Evolutionary conservation across 2,329 filamentous ascomycete species (phyloP).

Genomic region (Botryosphaeria dothidea): DNA sequence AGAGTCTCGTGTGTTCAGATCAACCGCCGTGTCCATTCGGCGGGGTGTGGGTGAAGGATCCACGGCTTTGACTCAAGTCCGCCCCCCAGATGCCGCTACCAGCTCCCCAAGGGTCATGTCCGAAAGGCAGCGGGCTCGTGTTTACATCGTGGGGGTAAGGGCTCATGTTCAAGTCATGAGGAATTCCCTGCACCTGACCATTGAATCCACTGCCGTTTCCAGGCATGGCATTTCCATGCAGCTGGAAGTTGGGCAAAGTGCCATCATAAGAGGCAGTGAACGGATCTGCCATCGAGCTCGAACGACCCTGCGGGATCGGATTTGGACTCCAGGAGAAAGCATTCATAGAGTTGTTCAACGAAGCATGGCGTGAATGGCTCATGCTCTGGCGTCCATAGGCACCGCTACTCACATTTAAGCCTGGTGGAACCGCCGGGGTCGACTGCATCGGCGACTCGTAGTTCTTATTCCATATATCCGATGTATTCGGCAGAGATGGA

Average conservation of each 20-base stretch:
- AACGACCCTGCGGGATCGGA: not conserved
- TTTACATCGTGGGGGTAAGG: slow-evolving; percentile 24
- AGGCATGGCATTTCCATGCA: not conserved
- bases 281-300: slow-evolving; percentile 13
- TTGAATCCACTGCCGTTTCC: slow-evolving; percentile 17
- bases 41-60: slow-evolving; percentile 32
- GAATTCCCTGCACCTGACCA: slow-evolving; percentile 24
- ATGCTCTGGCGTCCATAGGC: slow-evolving; percentile 9
- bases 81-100: slow-evolving; percentile 39
- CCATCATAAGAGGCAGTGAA: slow-evolving; percentile 21
- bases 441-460: slow-evolving; percentile 31
- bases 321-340: slow-evolving; percentile 35
- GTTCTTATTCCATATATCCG: slow-evolving; percentile 39
- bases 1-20: slow-evolving; percentile 22
- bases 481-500: slow-evolving; percentile 39
- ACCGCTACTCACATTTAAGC: not conserved
- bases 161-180: slow-evolving; percentile 33
- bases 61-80: slow-evolving; percentile 30
- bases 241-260: slow-evolving; percentile 16
- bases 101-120: slow-evolving; percentile 39
- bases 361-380: slow-evolving; percentile 44
- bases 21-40: slow-evolving; percentile 41
- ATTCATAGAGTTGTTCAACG: slow-evolving; percentile 33
- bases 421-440: slow-evolving; percentile 29
- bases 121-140: slow-evolving; percentile 43